These are phyloP conservation scores for Pontederia paniculata DNA, from an alignment of 176 grass and related monocot genomes.

Conservation along the genomic window DNA sequence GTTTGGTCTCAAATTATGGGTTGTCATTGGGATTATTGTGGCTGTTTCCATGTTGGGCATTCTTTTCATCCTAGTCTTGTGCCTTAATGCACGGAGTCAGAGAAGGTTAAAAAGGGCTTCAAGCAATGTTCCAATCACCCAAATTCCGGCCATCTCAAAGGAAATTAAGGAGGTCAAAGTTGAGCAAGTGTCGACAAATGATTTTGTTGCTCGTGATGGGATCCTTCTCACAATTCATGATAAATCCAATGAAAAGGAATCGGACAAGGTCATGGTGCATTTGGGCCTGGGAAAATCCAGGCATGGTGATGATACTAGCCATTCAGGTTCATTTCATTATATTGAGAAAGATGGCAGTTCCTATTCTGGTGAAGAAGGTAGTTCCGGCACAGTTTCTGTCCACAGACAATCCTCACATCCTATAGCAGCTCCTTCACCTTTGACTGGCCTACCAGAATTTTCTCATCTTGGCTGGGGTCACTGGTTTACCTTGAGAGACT, in stretches of 20 bases:
- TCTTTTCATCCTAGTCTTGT: conserved; percentile 53
- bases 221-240: conserved; percentile 48
- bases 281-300: conserved; percentile 58
- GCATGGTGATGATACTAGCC: conserved; percentile 48
- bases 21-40: conserved; percentile 64
- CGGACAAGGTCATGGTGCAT: conserved; percentile 53
- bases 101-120: conserved; percentile 50
- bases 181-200: conserved; percentile 45
- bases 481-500: conserved; percentile 76
- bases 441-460: conserved; percentile 67
- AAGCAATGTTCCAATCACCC: conserved; percentile 48
- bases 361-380: conserved; percentile 65
- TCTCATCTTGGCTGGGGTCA: conserved; percentile 80
- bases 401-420: conserved; percentile 37
- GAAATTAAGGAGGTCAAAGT: conserved; percentile 89
- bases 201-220: conserved; percentile 31
- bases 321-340: conserved; percentile 92
- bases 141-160: conserved; percentile 70
- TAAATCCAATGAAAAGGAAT: conserved; percentile 45
- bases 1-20: conserved; percentile 91
- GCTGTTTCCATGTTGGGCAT: conserved; percentile 57
- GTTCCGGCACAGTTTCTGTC: conserved; percentile 32
- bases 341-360: conserved; percentile 51
- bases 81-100: conserved; percentile 54
- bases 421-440: conserved; percentile 67